Conservation (phyloP, 176 grass and related monocot genomes). For the Musa troglodytarum region DNA sequence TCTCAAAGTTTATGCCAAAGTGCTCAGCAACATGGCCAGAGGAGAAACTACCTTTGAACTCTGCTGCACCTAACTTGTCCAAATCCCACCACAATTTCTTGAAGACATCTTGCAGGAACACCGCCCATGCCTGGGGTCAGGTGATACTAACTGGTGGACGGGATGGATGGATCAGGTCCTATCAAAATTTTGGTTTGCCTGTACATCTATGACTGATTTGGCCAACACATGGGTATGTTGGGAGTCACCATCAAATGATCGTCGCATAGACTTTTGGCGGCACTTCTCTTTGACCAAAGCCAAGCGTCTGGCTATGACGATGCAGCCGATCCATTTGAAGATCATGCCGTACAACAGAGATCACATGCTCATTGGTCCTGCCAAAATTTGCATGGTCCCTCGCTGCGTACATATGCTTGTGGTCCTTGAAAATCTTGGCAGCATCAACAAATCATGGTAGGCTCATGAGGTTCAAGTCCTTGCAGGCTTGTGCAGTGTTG, state of each 20-base stretch:
- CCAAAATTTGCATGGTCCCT: neutral
- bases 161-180: conserved; percentile 68
- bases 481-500: neutral
- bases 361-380: neutral
- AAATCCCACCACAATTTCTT: conserved; percentile 57
- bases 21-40: conserved; percentile 83
- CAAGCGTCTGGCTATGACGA: neutral
- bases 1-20: conserved; percentile 39
- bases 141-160: conserved; percentile 80
- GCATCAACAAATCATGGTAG: neutral
- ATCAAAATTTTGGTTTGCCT: conserved; percentile 82
- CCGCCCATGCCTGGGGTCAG: conserved; percentile 69
- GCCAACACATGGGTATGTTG: neutral
- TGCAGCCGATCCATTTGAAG: neutral
- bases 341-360: neutral
- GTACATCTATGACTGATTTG: conserved; percentile 37
- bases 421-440: neutral
- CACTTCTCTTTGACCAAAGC: neutral
- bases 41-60: conserved; percentile 60
- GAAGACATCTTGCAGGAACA: conserved; percentile 43
- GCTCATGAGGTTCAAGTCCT: neutral
- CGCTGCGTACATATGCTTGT: neutral
- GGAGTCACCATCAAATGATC: neutral
- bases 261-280: neutral
- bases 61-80: conserved; percentile 26